Evolutionary conservation across 176 grass and related monocot species (phyloP), one percentile per base, ranked within the genome.

Genomic region (Raddia distichophylla): DNA sequence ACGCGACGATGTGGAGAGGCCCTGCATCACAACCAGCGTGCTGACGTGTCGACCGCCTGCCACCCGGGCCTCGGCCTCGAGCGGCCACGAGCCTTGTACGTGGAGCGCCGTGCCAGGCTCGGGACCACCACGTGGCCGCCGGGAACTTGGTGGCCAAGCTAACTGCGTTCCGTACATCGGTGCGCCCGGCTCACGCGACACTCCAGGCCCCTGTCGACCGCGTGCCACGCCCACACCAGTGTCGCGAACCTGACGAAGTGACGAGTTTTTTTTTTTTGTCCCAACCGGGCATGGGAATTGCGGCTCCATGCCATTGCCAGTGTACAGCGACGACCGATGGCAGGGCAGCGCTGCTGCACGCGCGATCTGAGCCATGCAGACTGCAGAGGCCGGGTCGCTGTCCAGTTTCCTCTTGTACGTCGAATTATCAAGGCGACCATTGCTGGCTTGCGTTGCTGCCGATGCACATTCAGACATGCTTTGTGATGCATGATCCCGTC

Each of bases 141-240:
- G 8, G n/a, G 71, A 81, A 52, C 82, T 89, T 89, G 87, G 65
- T 11, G 72, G 50, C 48, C 83, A 85, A 85, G 77, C 62, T 9
- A 65, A 35, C 34, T 22, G 5, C 5, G 2, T 2, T 2, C 33
- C 18, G 40, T 67, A n/a, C 32, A 2, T 48, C 15, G 10, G n/a
- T 18, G 52, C n/a, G 74, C 68, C 60, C 7, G 74, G 50, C 61
- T 54, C 50, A 73, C 22, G 49, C 58, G 35, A 66, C 49, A 2
- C 5, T 12, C 51, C 19, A 50, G 12, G 6, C 22, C 46, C 46
- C 7, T 48, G 46, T 40, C 15, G 1, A 1, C 58, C 1, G 5
- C 58, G 10, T 12, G 20, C 54, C 27, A 11, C 47, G 4, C 44
- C 7, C 27, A 11, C 47, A 7, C 44, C 7, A 6, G 10, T 7